A percentile compares a stretch with the other conserved stretches of the same genome.
phyloP scores from a whole-genome alignment of 257 asterid species.

The Catharanthus roseus region DNA sequence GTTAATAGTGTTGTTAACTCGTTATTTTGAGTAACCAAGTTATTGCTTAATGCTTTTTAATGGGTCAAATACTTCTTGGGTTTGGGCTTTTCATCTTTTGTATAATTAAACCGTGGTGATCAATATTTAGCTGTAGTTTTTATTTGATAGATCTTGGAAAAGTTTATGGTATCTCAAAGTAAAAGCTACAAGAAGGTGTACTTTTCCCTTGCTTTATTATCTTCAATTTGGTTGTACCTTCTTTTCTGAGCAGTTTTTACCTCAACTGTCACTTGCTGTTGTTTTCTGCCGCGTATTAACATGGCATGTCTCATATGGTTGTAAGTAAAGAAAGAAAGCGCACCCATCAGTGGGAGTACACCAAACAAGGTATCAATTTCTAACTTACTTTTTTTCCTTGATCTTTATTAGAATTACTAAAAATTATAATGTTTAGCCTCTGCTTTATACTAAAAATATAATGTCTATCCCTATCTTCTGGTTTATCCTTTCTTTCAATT shows the following conservation, averaged over 20 bases:
- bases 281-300: neutral
- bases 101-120: neutral
- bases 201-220: neutral
- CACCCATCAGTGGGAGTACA: neutral
- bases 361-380: neutral
- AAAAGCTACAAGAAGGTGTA: neutral
- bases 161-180: neutral
- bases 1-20: neutral
- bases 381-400: neutral
- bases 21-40: slow-evolving; percentile 3
- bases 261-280: neutral
- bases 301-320: neutral
- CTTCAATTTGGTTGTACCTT: neutral
- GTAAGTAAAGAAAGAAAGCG: neutral
- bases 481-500: neutral
- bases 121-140: neutral
- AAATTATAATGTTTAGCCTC: too few species aligned
- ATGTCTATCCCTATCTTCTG: neutral
- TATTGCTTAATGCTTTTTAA: neutral
- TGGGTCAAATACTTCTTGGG: slow-evolving; percentile 1
- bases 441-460: neutral
- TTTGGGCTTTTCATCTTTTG: slow-evolving; percentile 5
- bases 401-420: too few species aligned
- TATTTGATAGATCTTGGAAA: neutral
- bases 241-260: neutral